These are phyloP conservation scores for Bothriochloa decipiens DNA, from an alignment of 176 grass and related monocot species.

Conservation along the genomic window DNA sequence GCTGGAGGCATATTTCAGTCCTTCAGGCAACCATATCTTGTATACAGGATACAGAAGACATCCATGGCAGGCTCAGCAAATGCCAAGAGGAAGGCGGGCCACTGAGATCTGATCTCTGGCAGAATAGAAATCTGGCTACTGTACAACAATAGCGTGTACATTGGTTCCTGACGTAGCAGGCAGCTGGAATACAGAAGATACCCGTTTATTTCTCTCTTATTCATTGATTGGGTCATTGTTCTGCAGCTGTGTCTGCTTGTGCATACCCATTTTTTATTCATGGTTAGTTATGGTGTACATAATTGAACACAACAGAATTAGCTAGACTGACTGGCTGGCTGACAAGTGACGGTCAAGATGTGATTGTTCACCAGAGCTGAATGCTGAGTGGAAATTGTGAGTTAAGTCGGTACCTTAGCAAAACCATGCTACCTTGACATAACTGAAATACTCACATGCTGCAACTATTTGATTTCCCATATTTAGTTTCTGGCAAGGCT, in stretches of 20 bases:
- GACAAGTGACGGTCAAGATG: not conserved
- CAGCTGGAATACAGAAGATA: not conserved
- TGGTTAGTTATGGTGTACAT: conserved; percentile 42
- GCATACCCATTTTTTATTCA: conserved; percentile 30
- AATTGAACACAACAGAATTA: conserved; percentile 27
- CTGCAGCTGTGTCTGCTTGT: conserved; percentile 29
- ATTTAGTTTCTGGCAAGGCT: not conserved
- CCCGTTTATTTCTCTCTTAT: conserved; percentile 7
- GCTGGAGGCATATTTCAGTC: conserved; percentile 6
- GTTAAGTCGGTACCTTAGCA: not conserved
- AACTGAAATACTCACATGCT: not conserved
- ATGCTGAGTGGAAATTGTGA: not conserved
- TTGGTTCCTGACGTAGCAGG: conserved; percentile 32
- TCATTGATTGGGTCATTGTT: conserved; percentile 40
- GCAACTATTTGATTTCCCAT: not conserved
- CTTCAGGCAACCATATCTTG: conserved; percentile 15
- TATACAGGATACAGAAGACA: conserved; percentile 7
- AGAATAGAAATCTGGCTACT: conserved; percentile 24
- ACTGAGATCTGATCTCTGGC: conserved; percentile 3
- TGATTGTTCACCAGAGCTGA: conserved; percentile 12
- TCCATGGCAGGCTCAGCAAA: not conserved
- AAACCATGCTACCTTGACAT: not conserved
- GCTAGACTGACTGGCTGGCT: conserved; percentile 25
- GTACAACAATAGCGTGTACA: conserved; percentile 28
- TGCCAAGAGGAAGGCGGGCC: conserved; percentile 17